Evolutionary conservation across 1,139 yeast genomes (phyloP).

Genomic region (Suhomyces wounanorum): DNA sequence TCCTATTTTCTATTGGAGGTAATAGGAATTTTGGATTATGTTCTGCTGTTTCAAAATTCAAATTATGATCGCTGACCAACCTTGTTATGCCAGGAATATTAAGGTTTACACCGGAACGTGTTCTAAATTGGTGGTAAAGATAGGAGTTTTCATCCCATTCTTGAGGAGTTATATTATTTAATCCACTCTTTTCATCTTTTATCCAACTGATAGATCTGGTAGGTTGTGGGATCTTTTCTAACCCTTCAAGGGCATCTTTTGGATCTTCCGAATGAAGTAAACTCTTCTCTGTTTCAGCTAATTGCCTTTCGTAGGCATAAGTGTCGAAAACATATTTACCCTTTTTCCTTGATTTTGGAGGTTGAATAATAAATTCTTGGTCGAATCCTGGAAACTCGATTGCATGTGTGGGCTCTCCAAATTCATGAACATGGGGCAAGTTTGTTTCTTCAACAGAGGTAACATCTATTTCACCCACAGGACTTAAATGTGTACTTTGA

Average conservation of each 20-base stretch:
- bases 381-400: conserved; percentile 29
- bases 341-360: conserved; percentile 9
- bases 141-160: conserved; percentile 35
- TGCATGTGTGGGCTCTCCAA: conserved; percentile 27
- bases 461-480: conserved; percentile 17
- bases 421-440: conserved; percentile 28
- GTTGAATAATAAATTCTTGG: conserved; percentile 20
- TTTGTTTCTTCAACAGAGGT: conserved; percentile 17
- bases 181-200: conserved; percentile 7
- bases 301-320: not conserved
- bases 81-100: conserved; percentile 19
- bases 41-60: conserved; percentile 8
- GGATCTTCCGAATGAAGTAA: conserved; percentile 1
- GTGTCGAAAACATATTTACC: conserved; percentile 6
- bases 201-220: conserved; percentile 18
- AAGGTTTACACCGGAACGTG: conserved; percentile 26
- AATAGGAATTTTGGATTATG: conserved; percentile 15
- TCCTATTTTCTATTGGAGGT: conserved; percentile 24
- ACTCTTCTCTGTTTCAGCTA: not conserved
- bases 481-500: conserved; percentile 12
- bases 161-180: conserved; percentile 29
- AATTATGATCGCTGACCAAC: conserved; percentile 17
- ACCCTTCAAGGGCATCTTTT: conserved; percentile 21
- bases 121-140: conserved; percentile 26
- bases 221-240: conserved; percentile 35